A percentile compares a stretch with the other conserved stretches of the same genome.
Evolutionary conservation across 257 asterid genomes (phyloP).

Genomic region (Jacaranda copaia): DNA sequence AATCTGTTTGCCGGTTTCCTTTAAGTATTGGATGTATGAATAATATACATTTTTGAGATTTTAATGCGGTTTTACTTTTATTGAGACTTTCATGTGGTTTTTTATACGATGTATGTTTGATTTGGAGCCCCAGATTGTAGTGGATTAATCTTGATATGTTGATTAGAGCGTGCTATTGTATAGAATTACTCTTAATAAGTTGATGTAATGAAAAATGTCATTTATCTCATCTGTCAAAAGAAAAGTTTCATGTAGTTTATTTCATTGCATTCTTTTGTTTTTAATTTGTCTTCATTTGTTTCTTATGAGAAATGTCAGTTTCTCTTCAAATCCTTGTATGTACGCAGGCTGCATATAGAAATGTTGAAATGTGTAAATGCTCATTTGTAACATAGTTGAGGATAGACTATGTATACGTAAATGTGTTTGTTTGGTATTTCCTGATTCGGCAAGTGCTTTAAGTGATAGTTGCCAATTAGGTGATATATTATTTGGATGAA

Average conservation of each 20-base stretch:
- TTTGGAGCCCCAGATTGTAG: no score
- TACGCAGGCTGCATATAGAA: neutral
- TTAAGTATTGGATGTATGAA: conserved; percentile 14
- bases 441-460: conserved; percentile 30
- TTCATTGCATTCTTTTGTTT: neutral
- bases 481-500: conserved; percentile 21
- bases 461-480: conserved; percentile 8
- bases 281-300: neutral
- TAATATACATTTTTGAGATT: conserved; percentile 15
- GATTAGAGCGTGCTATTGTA: no score
- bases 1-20: conserved; percentile 21
- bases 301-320: neutral
- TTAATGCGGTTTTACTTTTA: neutral
- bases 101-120: neutral
- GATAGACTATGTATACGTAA: conserved; percentile 4
- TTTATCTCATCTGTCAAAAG: neutral
- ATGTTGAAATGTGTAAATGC: neutral
- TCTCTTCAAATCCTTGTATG: conserved; percentile 10
- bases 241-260: conserved; percentile 26
- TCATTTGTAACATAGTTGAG: conserved; percentile 14
- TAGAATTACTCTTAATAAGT: no score
- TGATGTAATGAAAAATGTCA: no score
- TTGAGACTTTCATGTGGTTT: conserved; percentile 30
- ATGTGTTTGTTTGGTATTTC: conserved; percentile 4
- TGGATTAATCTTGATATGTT: no score